Evolutionary conservation across 2,329 filamentous ascomycete species (phyloP), one percentile per base, ranked within the genome.

Genomic region (Fusarium bulbicola): DNA sequence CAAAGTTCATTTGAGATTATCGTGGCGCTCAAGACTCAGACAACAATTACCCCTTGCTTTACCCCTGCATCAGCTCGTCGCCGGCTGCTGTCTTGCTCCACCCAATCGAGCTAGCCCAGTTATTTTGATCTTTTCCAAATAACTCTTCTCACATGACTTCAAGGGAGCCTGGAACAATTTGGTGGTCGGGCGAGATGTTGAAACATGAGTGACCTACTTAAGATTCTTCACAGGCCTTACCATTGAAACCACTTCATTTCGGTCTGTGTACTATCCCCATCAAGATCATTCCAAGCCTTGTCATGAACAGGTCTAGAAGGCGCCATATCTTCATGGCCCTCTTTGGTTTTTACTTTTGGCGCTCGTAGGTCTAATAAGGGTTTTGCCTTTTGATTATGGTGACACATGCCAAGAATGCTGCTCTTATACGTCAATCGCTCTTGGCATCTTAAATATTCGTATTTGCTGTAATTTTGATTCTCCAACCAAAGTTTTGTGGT

Each of bases 321-420:
- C 15, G 15, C 15, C 1, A n/a, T n/a, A 1, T 14, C 10, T 32
- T 32, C 26, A n/a, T 6, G 9, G 5, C 1, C n/a, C 26, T 46
- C 20, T 21, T 15, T 16, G 9, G 0, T 47, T 14, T 30, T 11
- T 7, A 30, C 20, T 18, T n/a, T 30, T 7, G 45, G 26, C 7
- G 20, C 10, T 30, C 7, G 30, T 5, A 32, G 21, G 28, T 32
- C 46, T 24, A 18, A 5, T 9, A n/a, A 13, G 14, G 3, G 5
- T 3, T 6, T 9, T 9, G 9, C 14, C 0, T 30, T 9, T 16
- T 49, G 11, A 30, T n/a, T n/a, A 8, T 1, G 4, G 9, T n/a
- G 20, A 49, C 28, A 3, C 15, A 32, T 16, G 46, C 28, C 15
- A 30, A 30, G 20, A 47, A 47, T 47, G 45, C 20, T 30, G 26